phyloP scores from a whole-genome alignment of 352 stramenopile species.

The Pythium grandisporangium region DNA sequence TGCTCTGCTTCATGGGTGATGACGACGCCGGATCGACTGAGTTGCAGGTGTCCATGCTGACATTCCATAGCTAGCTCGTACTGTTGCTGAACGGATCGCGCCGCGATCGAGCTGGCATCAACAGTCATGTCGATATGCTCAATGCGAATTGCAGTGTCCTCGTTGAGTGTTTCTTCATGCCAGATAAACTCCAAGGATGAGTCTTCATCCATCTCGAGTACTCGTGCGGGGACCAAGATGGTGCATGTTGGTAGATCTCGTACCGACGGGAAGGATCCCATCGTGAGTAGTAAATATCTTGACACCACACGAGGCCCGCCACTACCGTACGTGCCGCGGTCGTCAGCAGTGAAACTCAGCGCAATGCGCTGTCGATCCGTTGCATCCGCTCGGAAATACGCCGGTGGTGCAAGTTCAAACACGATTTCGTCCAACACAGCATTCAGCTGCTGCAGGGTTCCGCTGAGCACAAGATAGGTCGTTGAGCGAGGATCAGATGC shows the following conservation, averaged over 20 bases:
- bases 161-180: conserved; percentile 11
- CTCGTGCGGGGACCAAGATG: too few relatives aligned
- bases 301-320: conserved; percentile 21
- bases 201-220: conserved; percentile 33
- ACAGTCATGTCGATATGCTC: too few relatives aligned
- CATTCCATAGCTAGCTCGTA: conserved; percentile 7
- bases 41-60: conserved; percentile 2
- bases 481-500: too few relatives aligned
- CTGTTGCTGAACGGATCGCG: neutral
- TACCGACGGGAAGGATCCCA: too few relatives aligned
- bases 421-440: conserved; percentile 26
- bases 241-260: too few relatives aligned
- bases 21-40: conserved; percentile 8
- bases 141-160: conserved; percentile 2
- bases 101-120: conserved; percentile 1
- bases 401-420: conserved; percentile 23
- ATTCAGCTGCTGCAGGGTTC: conserved; percentile 28
- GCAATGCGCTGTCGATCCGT: conserved; percentile 16
- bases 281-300: neutral
- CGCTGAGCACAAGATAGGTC: conserved; percentile 24
- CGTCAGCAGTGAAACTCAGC: conserved; percentile 45
- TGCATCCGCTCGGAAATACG: conserved; percentile 16
- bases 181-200: conserved; percentile 18
- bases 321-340: conserved; percentile 33
- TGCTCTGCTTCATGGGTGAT: too few relatives aligned